Conservation (phyloP, 2,329 filamentous ascomycete species). For the Trichoderma hamatum region DNA sequence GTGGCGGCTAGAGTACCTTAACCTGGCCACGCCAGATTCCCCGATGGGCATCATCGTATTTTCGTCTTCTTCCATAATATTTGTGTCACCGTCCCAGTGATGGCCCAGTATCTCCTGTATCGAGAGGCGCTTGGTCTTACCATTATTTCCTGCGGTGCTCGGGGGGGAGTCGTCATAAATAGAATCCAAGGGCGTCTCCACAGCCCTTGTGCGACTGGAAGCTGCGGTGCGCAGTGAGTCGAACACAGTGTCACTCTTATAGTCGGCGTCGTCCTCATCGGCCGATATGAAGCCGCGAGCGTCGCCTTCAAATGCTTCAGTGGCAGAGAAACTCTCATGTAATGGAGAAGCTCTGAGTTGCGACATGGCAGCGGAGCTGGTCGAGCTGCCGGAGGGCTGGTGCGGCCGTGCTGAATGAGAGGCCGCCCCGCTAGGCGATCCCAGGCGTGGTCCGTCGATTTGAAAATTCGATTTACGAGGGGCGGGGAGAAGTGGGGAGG, state of each 20-base stretch:
- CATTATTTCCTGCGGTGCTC: conserved; percentile 57
- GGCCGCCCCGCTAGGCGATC: conserved; percentile 45
- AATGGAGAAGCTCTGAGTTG: conserved; percentile 39
- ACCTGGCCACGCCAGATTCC: conserved; percentile 39
- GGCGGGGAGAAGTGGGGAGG: conserved; percentile 60
- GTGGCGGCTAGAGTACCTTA: conserved; percentile 24
- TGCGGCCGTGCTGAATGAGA: conserved; percentile 44
- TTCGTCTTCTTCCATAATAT: conserved; percentile 67
- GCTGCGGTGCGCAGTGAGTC: conserved; percentile 75
- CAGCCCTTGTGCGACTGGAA: conserved; percentile 66
- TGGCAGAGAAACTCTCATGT: conserved; percentile 54
- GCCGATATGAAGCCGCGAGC: conserved; percentile 65
- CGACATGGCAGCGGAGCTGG: conserved; percentile 47
- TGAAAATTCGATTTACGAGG: conserved; percentile 59
- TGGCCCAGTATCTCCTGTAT: conserved; percentile 62
- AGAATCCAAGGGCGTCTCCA: conserved; percentile 73
- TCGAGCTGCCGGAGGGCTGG: conserved; percentile 49
- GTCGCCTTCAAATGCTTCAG: conserved; percentile 72
- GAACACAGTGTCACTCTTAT: conserved; percentile 75
- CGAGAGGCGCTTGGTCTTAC: conserved; percentile 58
- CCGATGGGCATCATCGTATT: conserved; percentile 55
- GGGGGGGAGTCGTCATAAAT: conserved; percentile 81
- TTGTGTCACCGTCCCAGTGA: conserved; percentile 57
- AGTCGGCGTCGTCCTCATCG: conserved; percentile 78
- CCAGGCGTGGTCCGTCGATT: conserved; percentile 54